A percentile compares a stretch with the other conserved stretches of the same genome.
Evolutionary conservation across 805 yeast genomes (phyloP).

Genomic region (Saccharomycopsis guyanensis): DNA sequence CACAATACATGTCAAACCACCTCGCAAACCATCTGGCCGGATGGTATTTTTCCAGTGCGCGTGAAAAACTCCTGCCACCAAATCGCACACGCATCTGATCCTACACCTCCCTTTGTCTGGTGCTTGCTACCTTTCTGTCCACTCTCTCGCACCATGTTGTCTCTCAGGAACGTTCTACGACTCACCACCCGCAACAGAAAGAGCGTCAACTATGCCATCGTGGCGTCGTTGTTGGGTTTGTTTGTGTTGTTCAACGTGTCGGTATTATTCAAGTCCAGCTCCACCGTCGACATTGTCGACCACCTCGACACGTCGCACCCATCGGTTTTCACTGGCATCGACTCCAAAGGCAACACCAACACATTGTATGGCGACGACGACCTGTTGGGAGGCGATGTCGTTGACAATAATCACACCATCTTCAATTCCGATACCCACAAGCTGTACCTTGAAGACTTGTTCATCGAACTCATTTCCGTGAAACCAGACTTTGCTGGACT

Average conservation of each 20-base stretch:
- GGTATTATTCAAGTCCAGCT: not conserved
- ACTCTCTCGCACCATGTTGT: too few relatives aligned
- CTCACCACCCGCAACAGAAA: constrained; percentile 4
- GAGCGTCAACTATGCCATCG: not conserved
- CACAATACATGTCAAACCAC: too few relatives aligned
- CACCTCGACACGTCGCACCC: not conserved
- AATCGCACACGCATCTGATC: too few relatives aligned
- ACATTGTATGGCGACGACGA: not conserved
- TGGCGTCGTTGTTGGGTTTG: not conserved
- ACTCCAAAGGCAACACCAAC: not conserved
- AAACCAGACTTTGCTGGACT: constrained; percentile 14
- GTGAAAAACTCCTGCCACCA: too few relatives aligned
- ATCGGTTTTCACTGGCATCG: not conserved
- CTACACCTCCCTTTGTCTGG: too few relatives aligned
- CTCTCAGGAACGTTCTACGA: too few relatives aligned
- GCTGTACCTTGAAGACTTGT: constrained; percentile 10
- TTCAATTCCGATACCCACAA: constrained; percentile 5
- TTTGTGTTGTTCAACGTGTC: constrained; percentile 1
- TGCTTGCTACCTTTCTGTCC: too few relatives aligned
- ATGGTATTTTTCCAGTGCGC: too few relatives aligned
- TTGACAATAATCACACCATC: constrained; percentile 6
- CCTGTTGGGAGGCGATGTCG: not conserved
- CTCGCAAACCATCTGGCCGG: too few relatives aligned
- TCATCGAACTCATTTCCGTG: constrained; percentile 9
- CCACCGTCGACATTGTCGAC: not conserved